Conservation (phyloP, 768 basidiomycete genomes). For the Mycena pura region DNA sequence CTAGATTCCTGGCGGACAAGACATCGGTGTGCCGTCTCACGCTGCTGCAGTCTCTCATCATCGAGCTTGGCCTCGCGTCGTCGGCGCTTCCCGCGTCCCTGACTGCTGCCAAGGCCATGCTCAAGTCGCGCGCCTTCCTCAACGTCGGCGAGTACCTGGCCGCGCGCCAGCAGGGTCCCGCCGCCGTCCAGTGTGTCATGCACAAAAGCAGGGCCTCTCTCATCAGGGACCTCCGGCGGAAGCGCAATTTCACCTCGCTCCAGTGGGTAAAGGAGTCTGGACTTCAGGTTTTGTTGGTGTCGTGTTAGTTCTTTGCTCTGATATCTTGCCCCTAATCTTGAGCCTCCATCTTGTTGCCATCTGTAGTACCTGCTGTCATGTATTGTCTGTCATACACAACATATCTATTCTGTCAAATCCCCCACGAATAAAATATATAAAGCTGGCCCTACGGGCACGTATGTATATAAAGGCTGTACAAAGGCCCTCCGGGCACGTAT, state of each 20-base stretch:
- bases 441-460: too few species aligned
- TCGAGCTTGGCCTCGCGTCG: constrained; percentile 73
- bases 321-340: neutral
- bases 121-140: constrained; percentile 71
- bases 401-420: too few species aligned
- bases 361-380: neutral
- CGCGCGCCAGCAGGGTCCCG: constrained; percentile 66
- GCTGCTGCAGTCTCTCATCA: constrained; percentile 74
- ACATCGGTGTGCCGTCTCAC: constrained; percentile 58
- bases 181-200: constrained; percentile 65
- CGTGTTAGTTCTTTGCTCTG: constrained; percentile 41
- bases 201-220: constrained; percentile 67
- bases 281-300: constrained; percentile 66
- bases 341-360: too few species aligned
- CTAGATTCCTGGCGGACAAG: constrained; percentile 59
- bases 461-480: too few species aligned
- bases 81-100: constrained; percentile 63
- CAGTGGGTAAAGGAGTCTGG: constrained; percentile 71
- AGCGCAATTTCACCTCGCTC: constrained; percentile 51
- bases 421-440: too few species aligned
- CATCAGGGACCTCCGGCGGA: constrained; percentile 63
- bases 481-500: too few species aligned
- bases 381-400: too few species aligned
- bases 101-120: constrained; percentile 67
- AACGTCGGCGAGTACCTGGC: constrained; percentile 79